Evolutionary conservation across 2,329 filamentous ascomycete genomes (phyloP).

Genomic region (Rhynchosporium graminicola): DNA sequence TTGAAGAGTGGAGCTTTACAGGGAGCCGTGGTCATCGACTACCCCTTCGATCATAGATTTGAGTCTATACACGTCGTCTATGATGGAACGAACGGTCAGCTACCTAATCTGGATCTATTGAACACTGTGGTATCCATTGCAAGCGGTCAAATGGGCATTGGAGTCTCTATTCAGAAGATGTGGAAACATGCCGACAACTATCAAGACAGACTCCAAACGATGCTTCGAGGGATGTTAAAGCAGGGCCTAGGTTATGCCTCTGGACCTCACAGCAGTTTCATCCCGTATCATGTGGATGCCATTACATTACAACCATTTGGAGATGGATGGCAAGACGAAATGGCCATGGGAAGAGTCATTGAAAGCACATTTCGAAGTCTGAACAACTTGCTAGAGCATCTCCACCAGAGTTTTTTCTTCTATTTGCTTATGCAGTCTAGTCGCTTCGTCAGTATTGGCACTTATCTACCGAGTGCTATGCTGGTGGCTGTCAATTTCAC

Average conservation of each 20-base stretch:
- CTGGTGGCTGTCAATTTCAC: slow-evolving; percentile 91
- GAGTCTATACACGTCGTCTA: slow-evolving; percentile 89
- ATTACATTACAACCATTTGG: slow-evolving; percentile 90
- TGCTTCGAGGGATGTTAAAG: slow-evolving; percentile 88
- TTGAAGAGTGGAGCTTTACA: slow-evolving; percentile 93
- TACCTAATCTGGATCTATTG: slow-evolving; percentile 93
- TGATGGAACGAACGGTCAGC: slow-evolving; percentile 91
- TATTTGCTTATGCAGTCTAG: slow-evolving; percentile 91
- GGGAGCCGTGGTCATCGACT: slow-evolving; percentile 91
- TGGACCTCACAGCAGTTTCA: slow-evolving; percentile 92
- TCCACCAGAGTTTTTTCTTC: slow-evolving; percentile 99
- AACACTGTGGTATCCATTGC: slow-evolving; percentile 91
- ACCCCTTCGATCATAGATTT: slow-evolving; percentile 81
- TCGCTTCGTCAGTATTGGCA: slow-evolving; percentile 96
- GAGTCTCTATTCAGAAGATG: slow-evolving; percentile 82
- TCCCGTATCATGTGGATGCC: slow-evolving; percentile 96
- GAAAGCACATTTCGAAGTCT: slow-evolving; percentile 91
- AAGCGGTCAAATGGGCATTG: slow-evolving; percentile 87
- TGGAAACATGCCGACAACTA: slow-evolving; percentile 77
- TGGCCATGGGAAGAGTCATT: slow-evolving; percentile 85
- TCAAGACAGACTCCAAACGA: slow-evolving; percentile 77
- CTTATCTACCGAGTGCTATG: slow-evolving; percentile 98
- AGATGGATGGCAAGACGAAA: slow-evolving; percentile 95
- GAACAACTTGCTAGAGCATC: slow-evolving; percentile 94
- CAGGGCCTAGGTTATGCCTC: slow-evolving; percentile 88